phyloP scores from a whole-genome alignment of 2,329 filamentous ascomycete species.

The Xylaria sp. region DNA sequence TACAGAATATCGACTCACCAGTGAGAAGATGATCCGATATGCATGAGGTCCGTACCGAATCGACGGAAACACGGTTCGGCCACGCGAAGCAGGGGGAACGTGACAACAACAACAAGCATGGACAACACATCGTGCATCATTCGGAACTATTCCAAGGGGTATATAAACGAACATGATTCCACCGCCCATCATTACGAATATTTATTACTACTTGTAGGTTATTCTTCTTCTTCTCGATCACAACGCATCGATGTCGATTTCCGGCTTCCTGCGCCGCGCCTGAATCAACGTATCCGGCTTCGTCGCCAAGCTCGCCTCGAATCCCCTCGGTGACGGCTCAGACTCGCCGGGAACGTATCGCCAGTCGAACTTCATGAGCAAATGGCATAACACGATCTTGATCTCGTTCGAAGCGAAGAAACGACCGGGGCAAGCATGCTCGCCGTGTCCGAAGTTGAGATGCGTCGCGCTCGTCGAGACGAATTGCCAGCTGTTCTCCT shows the following conservation, averaged over 20 bases:
- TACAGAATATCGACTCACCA: too few species aligned
- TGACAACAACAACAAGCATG: background rate
- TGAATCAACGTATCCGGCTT: conserved; percentile 26
- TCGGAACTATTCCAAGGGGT: too few species aligned
- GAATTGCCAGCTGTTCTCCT: conserved; percentile 34
- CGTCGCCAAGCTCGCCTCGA: conserved; percentile 22
- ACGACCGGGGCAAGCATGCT: conserved; percentile 34
- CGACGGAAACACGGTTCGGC: background rate
- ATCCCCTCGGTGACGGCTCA: conserved; percentile 18
- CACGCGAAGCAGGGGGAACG: background rate
- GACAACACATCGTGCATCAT: too few species aligned
- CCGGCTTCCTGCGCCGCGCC: conserved; percentile 25
- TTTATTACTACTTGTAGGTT: too few species aligned
- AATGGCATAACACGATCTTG: conserved; percentile 23
- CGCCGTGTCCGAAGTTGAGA: conserved; percentile 38
- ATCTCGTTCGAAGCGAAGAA: conserved; percentile 25
- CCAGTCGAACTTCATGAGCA: conserved; percentile 34
- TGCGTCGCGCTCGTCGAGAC: conserved; percentile 33
- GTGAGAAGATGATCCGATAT: too few species aligned
- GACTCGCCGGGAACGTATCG: conserved; percentile 27
- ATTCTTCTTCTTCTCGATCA: conserved; percentile 1
- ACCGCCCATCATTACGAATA: too few species aligned
- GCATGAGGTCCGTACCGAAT: background rate
- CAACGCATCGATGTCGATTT: conserved; percentile 29
- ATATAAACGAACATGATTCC: too few species aligned